phyloP scores from a whole-genome alignment of 805 yeast genomes.

The Yarrowia sp. region DNA sequence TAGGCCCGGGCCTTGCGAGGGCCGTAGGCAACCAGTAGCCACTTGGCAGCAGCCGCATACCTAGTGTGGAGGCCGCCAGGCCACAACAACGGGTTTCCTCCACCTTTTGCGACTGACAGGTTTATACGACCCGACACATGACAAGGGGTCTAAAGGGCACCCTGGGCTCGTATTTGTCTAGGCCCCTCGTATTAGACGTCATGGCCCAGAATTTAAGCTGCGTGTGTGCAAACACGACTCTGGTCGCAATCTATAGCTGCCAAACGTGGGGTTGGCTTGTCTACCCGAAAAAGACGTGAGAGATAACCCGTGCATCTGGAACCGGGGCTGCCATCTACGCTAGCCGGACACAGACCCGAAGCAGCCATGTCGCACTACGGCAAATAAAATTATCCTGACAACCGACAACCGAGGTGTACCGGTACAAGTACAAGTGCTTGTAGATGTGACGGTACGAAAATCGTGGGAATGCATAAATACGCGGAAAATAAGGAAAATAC shows the following conservation, averaged over 20 bases:
- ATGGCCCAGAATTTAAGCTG: not conserved
- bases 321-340: not conserved
- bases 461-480: too few species aligned
- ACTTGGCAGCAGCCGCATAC: too few species aligned
- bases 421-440: not conserved
- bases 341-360: slow-evolving; percentile 3
- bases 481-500: too few species aligned
- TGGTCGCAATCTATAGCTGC: too few species aligned
- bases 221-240: too few species aligned
- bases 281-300: not conserved
- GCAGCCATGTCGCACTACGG: slow-evolving; percentile 15
- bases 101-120: not conserved
- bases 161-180: slow-evolving; percentile 12
- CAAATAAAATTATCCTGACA: too few species aligned
- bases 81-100: not conserved
- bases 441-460: too few species aligned
- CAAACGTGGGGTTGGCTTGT: not conserved
- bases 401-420: too few species aligned
- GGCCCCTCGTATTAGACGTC: not conserved
- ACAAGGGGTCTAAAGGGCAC: not conserved
- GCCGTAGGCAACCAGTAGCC: too few species aligned
- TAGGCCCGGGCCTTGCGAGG: not conserved
- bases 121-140: not conserved
- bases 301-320: not conserved
- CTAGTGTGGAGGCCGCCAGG: too few species aligned